A percentile compares a stretch with the other conserved stretches of the same genome.
phyloP scores from a whole-genome alignment of 805 yeast species.

The Zygotorulaspora florentina region DNA sequence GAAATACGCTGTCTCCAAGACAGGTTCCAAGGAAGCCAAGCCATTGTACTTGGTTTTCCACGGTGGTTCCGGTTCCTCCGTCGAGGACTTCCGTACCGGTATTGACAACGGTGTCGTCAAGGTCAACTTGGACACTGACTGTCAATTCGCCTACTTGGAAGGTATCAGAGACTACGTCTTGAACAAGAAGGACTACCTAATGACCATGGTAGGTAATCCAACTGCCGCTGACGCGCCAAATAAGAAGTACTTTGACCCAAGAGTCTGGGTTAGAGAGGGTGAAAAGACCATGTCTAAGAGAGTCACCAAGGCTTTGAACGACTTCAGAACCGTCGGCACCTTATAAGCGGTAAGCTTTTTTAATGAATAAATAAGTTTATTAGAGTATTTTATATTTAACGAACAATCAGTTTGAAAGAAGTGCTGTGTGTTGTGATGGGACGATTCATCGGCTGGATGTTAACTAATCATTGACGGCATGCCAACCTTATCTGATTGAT shows the following conservation, averaged over 20 bases:
- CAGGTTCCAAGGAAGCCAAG: constrained; percentile 43
- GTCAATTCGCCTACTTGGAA: constrained; percentile 93
- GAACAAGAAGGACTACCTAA: constrained; percentile 90
- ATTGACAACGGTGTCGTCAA: constrained; percentile 93
- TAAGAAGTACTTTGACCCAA: constrained; percentile 99
- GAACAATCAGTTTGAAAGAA: neutral
- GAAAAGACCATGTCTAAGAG: constrained; percentile 95
- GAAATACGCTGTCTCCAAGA: constrained; percentile 70
- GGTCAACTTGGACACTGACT: constrained; percentile 98
- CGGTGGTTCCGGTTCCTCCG: constrained; percentile 99
- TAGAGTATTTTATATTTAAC: neutral
- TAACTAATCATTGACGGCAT: too few relatives aligned
- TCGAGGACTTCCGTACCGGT: constrained; percentile 85
- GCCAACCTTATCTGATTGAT: too few relatives aligned
- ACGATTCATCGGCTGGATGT: too few relatives aligned
- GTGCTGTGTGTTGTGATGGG: too few relatives aligned
- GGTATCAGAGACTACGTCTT: constrained; percentile 98
- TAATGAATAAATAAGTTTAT: neutral
- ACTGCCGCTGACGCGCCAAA: constrained; percentile 98
- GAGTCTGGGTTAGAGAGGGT: constrained; percentile 99
- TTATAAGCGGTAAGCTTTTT: constrained; percentile 35
- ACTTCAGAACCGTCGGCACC: constrained; percentile 77
- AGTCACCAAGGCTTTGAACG: constrained; percentile 73
- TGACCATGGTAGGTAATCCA: constrained; percentile 95
- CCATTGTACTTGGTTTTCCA: constrained; percentile 98